A percentile compares a stretch with the other conserved stretches of the same genome.
Conservation (phyloP, 495 filamentous ascomycete genomes). For the Apiosordaria backusii region DNA sequence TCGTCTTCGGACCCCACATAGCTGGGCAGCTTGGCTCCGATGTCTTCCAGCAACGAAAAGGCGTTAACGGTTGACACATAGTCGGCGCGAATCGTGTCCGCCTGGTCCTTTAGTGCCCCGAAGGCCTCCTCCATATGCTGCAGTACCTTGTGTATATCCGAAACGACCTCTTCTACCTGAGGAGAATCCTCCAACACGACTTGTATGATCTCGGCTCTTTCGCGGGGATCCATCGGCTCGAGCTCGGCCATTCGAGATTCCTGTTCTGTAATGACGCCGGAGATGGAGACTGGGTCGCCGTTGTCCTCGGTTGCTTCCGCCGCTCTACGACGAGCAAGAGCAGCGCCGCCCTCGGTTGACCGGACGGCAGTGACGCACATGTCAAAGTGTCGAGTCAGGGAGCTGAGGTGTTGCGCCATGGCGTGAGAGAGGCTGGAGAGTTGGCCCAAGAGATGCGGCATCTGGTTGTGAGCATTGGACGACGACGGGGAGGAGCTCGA, state of each 20-base stretch:
- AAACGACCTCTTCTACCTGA: conserved; percentile 85
- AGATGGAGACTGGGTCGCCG: conserved; percentile 58
- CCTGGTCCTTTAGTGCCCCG: conserved; percentile 53
- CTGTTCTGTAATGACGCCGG: conserved; percentile 55
- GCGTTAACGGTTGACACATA: conserved; percentile 50
- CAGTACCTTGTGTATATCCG: conserved; percentile 73
- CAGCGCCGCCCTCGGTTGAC: conserved; percentile 86
- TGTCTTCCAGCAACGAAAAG: conserved; percentile 62
- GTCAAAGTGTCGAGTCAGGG: conserved; percentile 88
- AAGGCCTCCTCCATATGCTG: conserved; percentile 71
- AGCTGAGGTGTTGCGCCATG: conserved; percentile 78
- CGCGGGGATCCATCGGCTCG: conserved; percentile 68
- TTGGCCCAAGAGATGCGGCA: conserved; percentile 64
- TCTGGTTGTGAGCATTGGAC: conserved; percentile 46
- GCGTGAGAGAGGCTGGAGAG: conserved; percentile 75
- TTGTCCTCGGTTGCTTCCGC: conserved; percentile 56
- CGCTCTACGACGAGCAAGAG: conserved; percentile 56
- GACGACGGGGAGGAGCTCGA: conserved; percentile 35
- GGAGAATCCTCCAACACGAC: conserved; percentile 79
- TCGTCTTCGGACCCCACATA: conserved; percentile 68
- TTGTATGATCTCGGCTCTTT: conserved; percentile 76
- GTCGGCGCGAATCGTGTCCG: conserved; percentile 50
- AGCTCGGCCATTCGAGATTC: conserved; percentile 55
- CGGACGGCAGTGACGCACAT: conserved; percentile 89
- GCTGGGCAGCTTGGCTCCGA: conserved; percentile 59